Conservation (phyloP, 345 rosid species). For the Syzygium grande region DNA sequence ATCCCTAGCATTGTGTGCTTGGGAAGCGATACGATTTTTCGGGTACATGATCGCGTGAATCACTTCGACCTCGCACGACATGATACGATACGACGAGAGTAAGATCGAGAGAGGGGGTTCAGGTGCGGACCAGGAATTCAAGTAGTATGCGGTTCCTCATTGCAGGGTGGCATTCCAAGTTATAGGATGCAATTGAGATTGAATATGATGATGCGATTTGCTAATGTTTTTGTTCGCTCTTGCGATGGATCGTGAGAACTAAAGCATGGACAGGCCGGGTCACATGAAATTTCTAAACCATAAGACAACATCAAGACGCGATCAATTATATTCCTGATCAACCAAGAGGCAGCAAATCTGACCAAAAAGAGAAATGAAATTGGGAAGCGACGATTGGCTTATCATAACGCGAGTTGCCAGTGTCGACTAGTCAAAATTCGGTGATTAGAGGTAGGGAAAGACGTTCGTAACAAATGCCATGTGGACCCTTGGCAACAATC, state of each 20-base stretch:
- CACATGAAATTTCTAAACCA: not conserved
- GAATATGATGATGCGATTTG: not conserved
- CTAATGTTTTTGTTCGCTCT: not conserved
- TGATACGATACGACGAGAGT: not conserved
- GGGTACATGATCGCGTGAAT: not conserved
- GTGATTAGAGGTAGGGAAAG: not conserved
- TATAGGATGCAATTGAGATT: not conserved
- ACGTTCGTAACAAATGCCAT: not conserved
- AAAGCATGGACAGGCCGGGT: not conserved
- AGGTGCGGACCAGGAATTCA: not conserved
- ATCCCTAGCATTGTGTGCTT: not conserved
- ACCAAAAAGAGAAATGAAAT: not conserved
- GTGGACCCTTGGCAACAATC: not conserved
- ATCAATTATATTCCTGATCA: not conserved
- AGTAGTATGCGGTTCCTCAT: not conserved
- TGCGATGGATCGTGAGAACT: not conserved
- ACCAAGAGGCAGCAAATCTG: not conserved
- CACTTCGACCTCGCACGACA: not conserved
- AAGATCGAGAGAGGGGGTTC: not conserved
- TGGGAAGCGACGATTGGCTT: not conserved
- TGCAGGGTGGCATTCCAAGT: not conserved
- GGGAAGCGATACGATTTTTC: not conserved
- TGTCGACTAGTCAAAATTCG: not conserved
- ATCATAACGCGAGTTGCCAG: not conserved
- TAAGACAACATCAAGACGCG: not conserved